A percentile compares a stretch with the other conserved stretches of the same genome.
These are phyloP conservation scores for Psidium guajava DNA, from an alignment of 345 rosid genomes.

Conservation along the genomic window DNA sequence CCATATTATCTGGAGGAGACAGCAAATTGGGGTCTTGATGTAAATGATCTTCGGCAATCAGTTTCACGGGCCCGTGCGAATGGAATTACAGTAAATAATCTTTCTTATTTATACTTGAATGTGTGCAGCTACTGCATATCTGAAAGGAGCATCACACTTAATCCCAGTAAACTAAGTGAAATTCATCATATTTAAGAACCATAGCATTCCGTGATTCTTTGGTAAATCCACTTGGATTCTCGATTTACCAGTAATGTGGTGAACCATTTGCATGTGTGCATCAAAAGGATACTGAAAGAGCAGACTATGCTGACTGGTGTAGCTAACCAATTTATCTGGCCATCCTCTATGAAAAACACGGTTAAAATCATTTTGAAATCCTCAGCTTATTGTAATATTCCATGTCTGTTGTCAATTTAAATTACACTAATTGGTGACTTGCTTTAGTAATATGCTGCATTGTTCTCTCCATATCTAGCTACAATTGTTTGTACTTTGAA, in stretches of 20 bases:
- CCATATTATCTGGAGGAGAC: conserved; percentile 90
- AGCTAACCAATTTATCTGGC: not conserved
- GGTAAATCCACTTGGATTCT: no score
- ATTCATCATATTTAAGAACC: no score
- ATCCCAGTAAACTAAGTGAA: not conserved
- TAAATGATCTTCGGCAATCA: conserved; percentile 61
- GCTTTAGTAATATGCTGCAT: not conserved
- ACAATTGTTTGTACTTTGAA: not conserved
- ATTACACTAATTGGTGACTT: not conserved
- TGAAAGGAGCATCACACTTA: not conserved
- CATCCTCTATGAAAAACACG: not conserved
- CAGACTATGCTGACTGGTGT: not conserved
- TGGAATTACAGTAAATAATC: conserved; percentile 72
- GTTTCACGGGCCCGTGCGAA: conserved; percentile 68
- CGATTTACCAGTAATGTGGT: no score
- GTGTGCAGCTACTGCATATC: not conserved
- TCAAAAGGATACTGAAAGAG: not conserved
- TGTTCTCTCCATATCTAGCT: not conserved
- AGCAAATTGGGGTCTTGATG: conserved; percentile 97
- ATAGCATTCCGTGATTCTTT: no score
- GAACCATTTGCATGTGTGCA: not conserved
- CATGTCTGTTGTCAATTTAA: not conserved
- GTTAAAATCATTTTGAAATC: not conserved
- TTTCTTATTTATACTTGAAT: conserved; percentile 4
- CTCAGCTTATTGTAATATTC: not conserved